Conservation (phyloP, 2,329 filamentous ascomycete genomes). For the Cladophialophora exuberans region DNA sequence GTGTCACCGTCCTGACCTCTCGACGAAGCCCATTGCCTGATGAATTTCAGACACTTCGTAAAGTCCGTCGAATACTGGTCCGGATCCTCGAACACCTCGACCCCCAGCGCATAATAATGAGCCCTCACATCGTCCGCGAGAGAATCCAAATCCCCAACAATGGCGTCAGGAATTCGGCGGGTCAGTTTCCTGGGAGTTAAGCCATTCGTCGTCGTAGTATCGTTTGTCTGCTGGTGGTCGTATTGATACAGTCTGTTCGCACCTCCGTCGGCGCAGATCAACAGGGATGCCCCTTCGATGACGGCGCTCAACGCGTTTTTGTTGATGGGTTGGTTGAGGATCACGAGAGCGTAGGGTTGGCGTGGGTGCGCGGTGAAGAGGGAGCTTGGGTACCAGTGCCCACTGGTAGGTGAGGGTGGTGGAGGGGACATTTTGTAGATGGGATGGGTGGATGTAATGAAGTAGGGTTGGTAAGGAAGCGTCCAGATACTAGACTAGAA, state of each 20-base stretch:
- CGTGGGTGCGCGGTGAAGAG: constrained; percentile 21
- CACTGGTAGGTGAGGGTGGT: too few relatives aligned
- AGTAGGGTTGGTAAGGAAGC: too few relatives aligned
- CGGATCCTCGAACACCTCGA: constrained; percentile 68
- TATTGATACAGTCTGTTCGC: constrained; percentile 72
- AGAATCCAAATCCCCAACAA: constrained; percentile 93
- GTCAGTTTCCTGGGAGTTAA: too few relatives aligned
- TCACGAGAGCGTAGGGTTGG: constrained; percentile 50
- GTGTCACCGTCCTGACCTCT: constrained; percentile 23
- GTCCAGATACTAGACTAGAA: too few relatives aligned
- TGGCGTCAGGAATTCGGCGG: constrained; percentile 63
- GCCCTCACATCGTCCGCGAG: constrained; percentile 63
- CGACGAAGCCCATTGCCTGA: constrained; percentile 42
- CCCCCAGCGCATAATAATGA: constrained; percentile 67
- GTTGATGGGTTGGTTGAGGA: constrained; percentile 65
- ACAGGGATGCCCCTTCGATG: constrained; percentile 57
- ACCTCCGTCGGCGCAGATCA: constrained; percentile 87
- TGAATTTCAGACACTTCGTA: constrained; percentile 73
- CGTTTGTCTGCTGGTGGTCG: too few relatives aligned
- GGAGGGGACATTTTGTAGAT: too few relatives aligned
- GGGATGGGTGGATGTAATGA: too few relatives aligned
- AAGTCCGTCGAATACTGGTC: constrained; percentile 93
- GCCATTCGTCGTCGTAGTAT: too few relatives aligned
- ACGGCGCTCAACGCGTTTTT: constrained; percentile 44
- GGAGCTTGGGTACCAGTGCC: constrained; percentile 29